Percentiles rank a stretch among this genome's conserved stretches.
These are phyloP conservation scores for Mycena chlorophos DNA, from an alignment of 768 basidiomycete genomes.

Conservation along the genomic window DNA sequence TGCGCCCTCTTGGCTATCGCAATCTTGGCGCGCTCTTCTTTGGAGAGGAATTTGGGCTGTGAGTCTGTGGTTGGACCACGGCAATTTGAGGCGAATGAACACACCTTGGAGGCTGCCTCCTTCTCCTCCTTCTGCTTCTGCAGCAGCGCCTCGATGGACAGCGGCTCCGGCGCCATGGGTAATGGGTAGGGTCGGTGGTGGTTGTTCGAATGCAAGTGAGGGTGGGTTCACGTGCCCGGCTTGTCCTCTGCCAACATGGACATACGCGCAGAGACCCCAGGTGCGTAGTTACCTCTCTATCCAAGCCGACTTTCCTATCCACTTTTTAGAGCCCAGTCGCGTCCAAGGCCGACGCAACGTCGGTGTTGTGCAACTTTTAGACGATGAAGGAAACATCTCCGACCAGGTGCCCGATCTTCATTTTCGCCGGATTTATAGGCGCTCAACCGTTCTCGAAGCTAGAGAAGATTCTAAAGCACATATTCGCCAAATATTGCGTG, in stretches of 20 bases:
- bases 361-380: slow-evolving; percentile 55
- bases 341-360: slow-evolving; percentile 59
- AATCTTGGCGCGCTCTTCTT: slow-evolving; percentile 85
- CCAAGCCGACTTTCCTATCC: background rate
- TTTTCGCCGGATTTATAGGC: background rate
- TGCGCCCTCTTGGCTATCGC: slow-evolving; percentile 85
- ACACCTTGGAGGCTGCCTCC: slow-evolving; percentile 86
- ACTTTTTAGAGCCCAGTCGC: slow-evolving; percentile 55
- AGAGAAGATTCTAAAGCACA: slow-evolving; percentile 69
- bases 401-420: slow-evolving; percentile 46
- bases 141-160: slow-evolving; percentile 86
- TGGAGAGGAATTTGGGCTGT: slow-evolving; percentile 93
- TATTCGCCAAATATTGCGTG: slow-evolving; percentile 58
- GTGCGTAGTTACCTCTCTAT: background rate
- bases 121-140: slow-evolving; percentile 87
- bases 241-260: too few relatives aligned
- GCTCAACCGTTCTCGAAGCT: slow-evolving; percentile 41
- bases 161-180: slow-evolving; percentile 64
- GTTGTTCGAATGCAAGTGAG: too few relatives aligned
- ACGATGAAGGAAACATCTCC: slow-evolving; percentile 70
- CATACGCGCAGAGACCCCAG: slow-evolving; percentile 1
- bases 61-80: slow-evolving; percentile 15
- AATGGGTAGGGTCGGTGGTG: slow-evolving; percentile 2
- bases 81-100: slow-evolving; percentile 12
- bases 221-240: too few relatives aligned